These are phyloP conservation scores for Ceratobasidium sp. DNA, from an alignment of 1,284 basidiomycete genomes.

Conservation along the genomic window DNA sequence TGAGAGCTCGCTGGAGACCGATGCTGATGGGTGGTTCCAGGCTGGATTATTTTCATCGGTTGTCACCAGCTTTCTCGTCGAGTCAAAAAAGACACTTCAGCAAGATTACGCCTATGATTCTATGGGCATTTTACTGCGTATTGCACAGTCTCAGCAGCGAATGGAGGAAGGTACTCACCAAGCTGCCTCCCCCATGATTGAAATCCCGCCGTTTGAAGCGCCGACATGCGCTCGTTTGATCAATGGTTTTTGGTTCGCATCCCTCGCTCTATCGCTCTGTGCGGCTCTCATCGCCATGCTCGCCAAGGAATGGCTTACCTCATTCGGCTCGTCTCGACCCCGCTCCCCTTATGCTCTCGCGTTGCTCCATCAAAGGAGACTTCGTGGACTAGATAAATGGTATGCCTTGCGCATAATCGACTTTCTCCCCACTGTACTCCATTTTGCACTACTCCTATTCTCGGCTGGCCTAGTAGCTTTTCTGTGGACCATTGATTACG, in stretches of 20 bases:
- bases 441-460: slow-evolving; percentile 36
- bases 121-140: not conserved
- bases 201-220: not conserved
- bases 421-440: slow-evolving; percentile 26
- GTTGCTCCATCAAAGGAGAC: not conserved
- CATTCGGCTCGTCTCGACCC: not conserved
- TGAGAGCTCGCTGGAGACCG: not conserved
- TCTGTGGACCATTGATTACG: slow-evolving; percentile 5
- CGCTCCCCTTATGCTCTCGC: not conserved
- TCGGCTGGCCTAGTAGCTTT: slow-evolving; percentile 18
- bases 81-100: not conserved
- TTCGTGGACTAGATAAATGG: slow-evolving; percentile 22
- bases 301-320: slow-evolving; percentile 25
- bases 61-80: slow-evolving; percentile 13
- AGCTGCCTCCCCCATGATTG: not conserved
- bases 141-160: slow-evolving; percentile 7
- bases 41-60: slow-evolving; percentile 26
- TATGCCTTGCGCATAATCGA: slow-evolving; percentile 28
- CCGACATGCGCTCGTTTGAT: not conserved
- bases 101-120: slow-evolving; percentile 10
- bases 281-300: slow-evolving; percentile 25
- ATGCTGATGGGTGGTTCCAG: not conserved
- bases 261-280: slow-evolving; percentile 10
- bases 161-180: not conserved
- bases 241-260: slow-evolving; percentile 26